Evolutionary conservation across 2,329 filamentous ascomycete genomes (phyloP).

Genomic region (Pleoardoris graminearum): DNA sequence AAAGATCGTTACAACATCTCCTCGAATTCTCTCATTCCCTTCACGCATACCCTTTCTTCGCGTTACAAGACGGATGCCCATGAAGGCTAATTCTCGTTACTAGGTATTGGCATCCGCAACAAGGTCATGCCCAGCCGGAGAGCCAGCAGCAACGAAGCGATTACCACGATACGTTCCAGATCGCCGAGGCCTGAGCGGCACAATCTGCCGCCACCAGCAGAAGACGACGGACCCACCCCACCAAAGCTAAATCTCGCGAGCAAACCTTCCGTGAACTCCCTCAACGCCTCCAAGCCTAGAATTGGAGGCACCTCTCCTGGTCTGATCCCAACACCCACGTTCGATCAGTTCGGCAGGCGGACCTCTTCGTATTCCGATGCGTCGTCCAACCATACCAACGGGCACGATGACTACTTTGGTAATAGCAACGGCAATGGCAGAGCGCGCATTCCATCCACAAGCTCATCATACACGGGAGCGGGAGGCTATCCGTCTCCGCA

Average conservation of each 20-base stretch:
- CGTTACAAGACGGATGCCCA: too few species aligned
- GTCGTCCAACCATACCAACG: conserved; percentile 33
- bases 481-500: conserved; percentile 45
- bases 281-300: conserved; percentile 39
- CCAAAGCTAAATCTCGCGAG: conserved; percentile 31
- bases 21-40: too few species aligned
- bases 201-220: conserved; percentile 28
- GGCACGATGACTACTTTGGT: conserved; percentile 39
- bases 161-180: conserved; percentile 35
- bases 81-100: conserved; percentile 31
- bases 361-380: conserved; percentile 38
- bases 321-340: conserved; percentile 35
- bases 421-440: conserved; percentile 24
- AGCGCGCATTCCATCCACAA: conserved; percentile 47
- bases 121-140: conserved; percentile 40
- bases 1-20: too few species aligned
- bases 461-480: conserved; percentile 36
- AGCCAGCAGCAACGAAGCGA: conserved; percentile 41
- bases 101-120: conserved; percentile 54
- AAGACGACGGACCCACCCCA: conserved; percentile 29
- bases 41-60: too few species aligned
- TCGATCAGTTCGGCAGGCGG: conserved; percentile 34
- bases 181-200: conserved; percentile 31
- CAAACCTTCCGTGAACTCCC: conserved; percentile 42
- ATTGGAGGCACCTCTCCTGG: conserved; percentile 39